A percentile compares a stretch with the other conserved stretches of the same genome.
Conservation (phyloP, 2,329 filamentous ascomycete species). For the Botrytis aclada region DNA sequence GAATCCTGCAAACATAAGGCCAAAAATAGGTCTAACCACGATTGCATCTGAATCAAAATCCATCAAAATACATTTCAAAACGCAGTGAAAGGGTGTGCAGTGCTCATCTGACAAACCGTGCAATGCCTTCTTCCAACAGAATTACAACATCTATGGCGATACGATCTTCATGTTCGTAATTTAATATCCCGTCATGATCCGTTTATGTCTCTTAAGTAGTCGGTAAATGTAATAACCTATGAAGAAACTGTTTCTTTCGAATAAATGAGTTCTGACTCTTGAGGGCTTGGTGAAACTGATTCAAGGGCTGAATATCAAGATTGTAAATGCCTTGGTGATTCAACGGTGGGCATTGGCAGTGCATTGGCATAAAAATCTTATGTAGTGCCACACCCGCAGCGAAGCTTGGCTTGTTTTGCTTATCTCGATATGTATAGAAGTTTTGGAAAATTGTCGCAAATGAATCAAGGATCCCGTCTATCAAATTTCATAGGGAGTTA, state of each 20-base stretch:
- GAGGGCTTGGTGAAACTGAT: neutral
- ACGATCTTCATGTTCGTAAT: slow-evolving; percentile 2
- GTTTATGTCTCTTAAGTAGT: neutral
- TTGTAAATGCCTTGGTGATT: slow-evolving; percentile 2
- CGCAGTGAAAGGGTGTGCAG: neutral
- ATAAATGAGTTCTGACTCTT: neutral
- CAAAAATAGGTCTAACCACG: neutral
- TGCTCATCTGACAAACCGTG: neutral
- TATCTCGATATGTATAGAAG: neutral
- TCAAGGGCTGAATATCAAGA: neutral
- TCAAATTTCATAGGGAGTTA: neutral
- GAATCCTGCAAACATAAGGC: neutral
- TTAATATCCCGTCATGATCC: neutral
- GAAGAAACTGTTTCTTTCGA: neutral
- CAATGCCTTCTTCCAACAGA: neutral
- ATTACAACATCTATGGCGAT: slow-evolving; percentile 8
- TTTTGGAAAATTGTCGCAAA: neutral
- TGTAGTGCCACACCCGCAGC: neutral
- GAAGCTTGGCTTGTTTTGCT: neutral
- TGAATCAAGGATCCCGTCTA: neutral
- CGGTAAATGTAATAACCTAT: neutral
- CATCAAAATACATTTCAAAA: neutral
- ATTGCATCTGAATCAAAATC: slow-evolving; percentile 1
- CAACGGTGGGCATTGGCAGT: neutral
- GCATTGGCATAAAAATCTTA: neutral